Percentiles rank a stretch among this genome's conserved stretches.
These are phyloP conservation scores for Cylindrodendrum hubeiense DNA, from an alignment of 2,329 filamentous ascomycete genomes.

Conservation along the genomic window DNA sequence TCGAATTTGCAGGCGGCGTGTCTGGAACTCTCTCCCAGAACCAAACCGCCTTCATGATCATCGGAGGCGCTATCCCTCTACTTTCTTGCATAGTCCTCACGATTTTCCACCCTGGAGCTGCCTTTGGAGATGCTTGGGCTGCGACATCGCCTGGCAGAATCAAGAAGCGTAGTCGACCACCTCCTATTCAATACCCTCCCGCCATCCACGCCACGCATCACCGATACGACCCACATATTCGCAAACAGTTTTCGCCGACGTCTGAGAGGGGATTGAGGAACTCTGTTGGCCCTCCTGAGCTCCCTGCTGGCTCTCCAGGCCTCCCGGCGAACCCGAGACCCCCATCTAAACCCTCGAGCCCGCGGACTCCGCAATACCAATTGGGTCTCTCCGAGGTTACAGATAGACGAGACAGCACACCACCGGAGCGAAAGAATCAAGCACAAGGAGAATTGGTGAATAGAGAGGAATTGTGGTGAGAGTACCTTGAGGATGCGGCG, in stretches of 20 bases:
- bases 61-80: constrained; percentile 57
- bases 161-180: constrained; percentile 34
- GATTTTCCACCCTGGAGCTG: constrained; percentile 52
- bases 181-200: constrained; percentile 31
- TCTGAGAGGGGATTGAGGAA: constrained; percentile 36
- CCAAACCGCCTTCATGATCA: constrained; percentile 52
- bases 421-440: neutral
- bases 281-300: constrained; percentile 36
- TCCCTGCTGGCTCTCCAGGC: constrained; percentile 44
- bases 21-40: constrained; percentile 52
- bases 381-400: neutral
- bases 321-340: constrained; percentile 47
- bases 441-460: constrained; percentile 7
- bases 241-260: constrained; percentile 45
- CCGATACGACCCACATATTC: constrained; percentile 51
- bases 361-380: constrained; percentile 5
- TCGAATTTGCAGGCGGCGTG: constrained; percentile 54
- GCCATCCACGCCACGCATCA: constrained; percentile 45
- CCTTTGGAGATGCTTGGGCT: constrained; percentile 56
- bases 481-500: neutral
- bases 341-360: constrained; percentile 33
- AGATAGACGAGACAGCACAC: neutral
- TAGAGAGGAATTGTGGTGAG: constrained; percentile 27
- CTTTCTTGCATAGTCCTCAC: constrained; percentile 51
- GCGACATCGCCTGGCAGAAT: constrained; percentile 50